Evolutionary conservation across 2,329 filamentous ascomycete genomes (phyloP), one percentile per base, ranked within the genome.

Genomic region (Calonectria montana): DNA sequence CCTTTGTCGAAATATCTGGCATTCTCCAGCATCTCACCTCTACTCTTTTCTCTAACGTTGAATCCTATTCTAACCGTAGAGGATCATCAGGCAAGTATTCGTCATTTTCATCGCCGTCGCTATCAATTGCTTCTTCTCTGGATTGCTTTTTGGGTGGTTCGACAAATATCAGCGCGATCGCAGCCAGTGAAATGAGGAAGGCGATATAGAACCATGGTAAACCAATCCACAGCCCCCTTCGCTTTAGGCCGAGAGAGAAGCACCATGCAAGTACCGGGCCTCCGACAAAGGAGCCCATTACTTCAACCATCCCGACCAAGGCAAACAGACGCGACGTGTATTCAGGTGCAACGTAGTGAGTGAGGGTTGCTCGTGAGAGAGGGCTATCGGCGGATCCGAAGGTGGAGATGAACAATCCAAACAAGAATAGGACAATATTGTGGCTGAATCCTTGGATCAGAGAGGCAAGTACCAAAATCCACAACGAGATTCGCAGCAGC

Each of bases 311-410:
- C 68, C 82, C 81, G 41, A 84, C 81, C 69, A 86, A 75, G 1
- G 84, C 84, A 71, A 86, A 86, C 3, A 86, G 73, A 27, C 84
- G 80, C 37, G 85, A 85, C 1, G 83, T 86, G 31, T 81, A 82
- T 57, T 82, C 77, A 9, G 81, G 74, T 13, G 79, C 74, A 21
- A 86, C 83, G 65, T 83, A 84, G 64, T 83, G 82, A 0, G 84
- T 83, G 9, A 85, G 75, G 2, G 84, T 83, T n/a, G 85, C 83
- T 37, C 85, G 79, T 1, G 82, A 81, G 13, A 86, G 78, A 1
- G 85, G 83, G 39, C 78, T 82, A 23, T 81, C 80, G 0, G 83
- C 84, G 0, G 81, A 80, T n/a, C 85, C 84, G 68, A 86, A 80
- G 0, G 82, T 83, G 13, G 78, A 74, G 55, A 86, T 75, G 50